Evolutionary conservation across 202 grass and related monocot species (phyloP).

Genomic region (Panicum virgatum): DNA sequence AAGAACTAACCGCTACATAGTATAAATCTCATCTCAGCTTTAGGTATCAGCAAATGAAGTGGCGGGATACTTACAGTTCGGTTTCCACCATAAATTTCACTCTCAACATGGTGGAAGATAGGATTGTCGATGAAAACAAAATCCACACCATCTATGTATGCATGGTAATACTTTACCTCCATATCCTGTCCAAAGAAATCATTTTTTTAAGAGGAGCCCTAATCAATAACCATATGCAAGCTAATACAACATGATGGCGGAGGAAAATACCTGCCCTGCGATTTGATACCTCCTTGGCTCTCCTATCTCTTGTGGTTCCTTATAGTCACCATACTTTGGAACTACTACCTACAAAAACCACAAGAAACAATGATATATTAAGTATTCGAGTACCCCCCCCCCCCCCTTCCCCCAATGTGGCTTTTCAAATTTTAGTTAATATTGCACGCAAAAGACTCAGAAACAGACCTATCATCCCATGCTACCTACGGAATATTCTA

Average conservation of each 20-base stretch:
- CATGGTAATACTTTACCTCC: conserved; percentile 87
- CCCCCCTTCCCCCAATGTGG: background rate
- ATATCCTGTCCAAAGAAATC: conserved; percentile 63
- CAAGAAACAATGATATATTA: conserved; percentile 1
- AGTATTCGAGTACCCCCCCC: background rate
- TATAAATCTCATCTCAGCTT: conserved; percentile 30
- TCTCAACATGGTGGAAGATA: conserved; percentile 67
- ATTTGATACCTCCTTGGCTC: conserved; percentile 67
- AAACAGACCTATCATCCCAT: background rate
- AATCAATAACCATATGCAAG: conserved; percentile 17
- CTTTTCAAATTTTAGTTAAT: background rate
- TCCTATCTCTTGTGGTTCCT: conserved; percentile 72
- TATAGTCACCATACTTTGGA: conserved; percentile 74
- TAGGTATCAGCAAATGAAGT: conserved; percentile 27
- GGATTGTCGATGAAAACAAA: conserved; percentile 92
- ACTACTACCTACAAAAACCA: conserved; percentile 66
- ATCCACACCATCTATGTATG: conserved; percentile 86
- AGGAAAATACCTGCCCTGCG: conserved; percentile 76
- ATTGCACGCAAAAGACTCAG: background rate
- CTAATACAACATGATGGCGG: background rate
- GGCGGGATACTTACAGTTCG: conserved; percentile 53
- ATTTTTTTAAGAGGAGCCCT: conserved; percentile 19
- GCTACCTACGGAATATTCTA: background rate
- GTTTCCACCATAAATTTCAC: conserved; percentile 89
- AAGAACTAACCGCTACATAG: conserved; percentile 12